Base-by-base conservation (phyloP, 2,329 filamentous ascomycete genomes). In the Botrytis pseudocinerea region DNA sequence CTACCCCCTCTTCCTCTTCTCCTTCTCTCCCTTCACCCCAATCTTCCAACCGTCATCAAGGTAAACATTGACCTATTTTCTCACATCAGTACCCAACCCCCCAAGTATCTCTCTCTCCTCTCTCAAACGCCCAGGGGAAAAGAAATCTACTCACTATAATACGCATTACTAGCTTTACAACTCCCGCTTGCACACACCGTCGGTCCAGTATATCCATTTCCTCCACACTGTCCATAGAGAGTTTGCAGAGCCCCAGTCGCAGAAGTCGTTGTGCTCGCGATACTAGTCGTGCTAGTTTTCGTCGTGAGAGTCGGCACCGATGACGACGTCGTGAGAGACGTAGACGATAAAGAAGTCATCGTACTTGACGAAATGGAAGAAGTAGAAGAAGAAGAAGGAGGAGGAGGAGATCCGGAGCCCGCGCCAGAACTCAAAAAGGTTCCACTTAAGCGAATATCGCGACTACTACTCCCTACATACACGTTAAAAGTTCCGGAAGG, bases 381-480 rank as follows among this genome's bases (percentile, higher is more conserved):
- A 51, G 25, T 6, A 0, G 3, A 25, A 51, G 46, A n/a, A 6
- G 48, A 14, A 51, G 25, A 6, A 0, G 3, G 6, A 51, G 46
- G 14, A 6, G 48, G n/a, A n/a, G 25, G 6, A 0, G 48, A 54
- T 16, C 25, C 48, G 4, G 12, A n/a, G 0, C 12, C 48, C 9
- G 32, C 35, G n/a, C 51, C 38, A 20, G 20, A 5, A 46, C 20
- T 25, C 20, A 35, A 38, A 48, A 72, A 51, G 2, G 73, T 75
- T 16, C 78, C 78, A 22, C 48, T 73, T 28, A 78, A 62, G 60
- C 78, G 75, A 2, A 79, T 69, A 77, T 79, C 78, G 54, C 78
- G 76, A 59, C 74, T 77, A 54, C 79, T 80, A 22, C 74, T 74
- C 0, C 78, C 79, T 10, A 80, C 77, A 59, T 38, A 74, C 16